A percentile compares a stretch with the other conserved stretches of the same genome.
Evolutionary conservation across 345 rosid genomes (phyloP).

Genomic region (Cardamine occulta): DNA sequence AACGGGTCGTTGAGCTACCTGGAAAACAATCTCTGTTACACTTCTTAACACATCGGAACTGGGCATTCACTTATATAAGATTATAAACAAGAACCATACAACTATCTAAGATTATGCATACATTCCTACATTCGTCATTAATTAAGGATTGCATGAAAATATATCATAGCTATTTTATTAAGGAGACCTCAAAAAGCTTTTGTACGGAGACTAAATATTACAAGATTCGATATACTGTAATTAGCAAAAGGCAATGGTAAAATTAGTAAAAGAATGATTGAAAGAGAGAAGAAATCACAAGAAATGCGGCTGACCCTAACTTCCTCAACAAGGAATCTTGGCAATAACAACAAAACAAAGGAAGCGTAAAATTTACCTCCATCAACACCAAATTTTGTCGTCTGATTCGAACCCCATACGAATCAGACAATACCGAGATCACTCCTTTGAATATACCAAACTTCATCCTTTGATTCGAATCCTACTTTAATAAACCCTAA

Average conservation of each 20-base stretch:
- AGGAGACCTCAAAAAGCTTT: slow-evolving; percentile 11
- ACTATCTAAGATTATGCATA: too few species aligned
- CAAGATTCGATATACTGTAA: slow-evolving; percentile 23
- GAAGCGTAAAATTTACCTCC: not conserved
- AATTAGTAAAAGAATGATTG: slow-evolving; percentile 29
- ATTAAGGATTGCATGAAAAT: too few species aligned
- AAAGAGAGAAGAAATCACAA: slow-evolving; percentile 39
- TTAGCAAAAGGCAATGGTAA: slow-evolving; percentile 24
- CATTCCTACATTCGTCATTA: too few species aligned
- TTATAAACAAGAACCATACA: slow-evolving; percentile 19
- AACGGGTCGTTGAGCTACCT: too few species aligned
- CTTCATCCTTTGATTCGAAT: slow-evolving; percentile 25
- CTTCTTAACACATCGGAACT: too few species aligned
- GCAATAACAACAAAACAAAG: slow-evolving; percentile 37
- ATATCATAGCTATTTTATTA: not conserved
- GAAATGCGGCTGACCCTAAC: slow-evolving; percentile 43
- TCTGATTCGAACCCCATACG: slow-evolving; percentile 41
- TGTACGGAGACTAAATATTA: slow-evolving; percentile 8
- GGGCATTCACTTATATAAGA: too few species aligned
- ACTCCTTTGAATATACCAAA: slow-evolving; percentile 17
- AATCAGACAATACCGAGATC: slow-evolving; percentile 38
- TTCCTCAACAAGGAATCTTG: slow-evolving; percentile 37
- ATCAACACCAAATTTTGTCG: slow-evolving; percentile 21
- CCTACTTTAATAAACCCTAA: not conserved
- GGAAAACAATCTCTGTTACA: too few species aligned